phyloP scores from a whole-genome alignment of 2,329 filamentous ascomycete species.

The Penicillium hordei region DNA sequence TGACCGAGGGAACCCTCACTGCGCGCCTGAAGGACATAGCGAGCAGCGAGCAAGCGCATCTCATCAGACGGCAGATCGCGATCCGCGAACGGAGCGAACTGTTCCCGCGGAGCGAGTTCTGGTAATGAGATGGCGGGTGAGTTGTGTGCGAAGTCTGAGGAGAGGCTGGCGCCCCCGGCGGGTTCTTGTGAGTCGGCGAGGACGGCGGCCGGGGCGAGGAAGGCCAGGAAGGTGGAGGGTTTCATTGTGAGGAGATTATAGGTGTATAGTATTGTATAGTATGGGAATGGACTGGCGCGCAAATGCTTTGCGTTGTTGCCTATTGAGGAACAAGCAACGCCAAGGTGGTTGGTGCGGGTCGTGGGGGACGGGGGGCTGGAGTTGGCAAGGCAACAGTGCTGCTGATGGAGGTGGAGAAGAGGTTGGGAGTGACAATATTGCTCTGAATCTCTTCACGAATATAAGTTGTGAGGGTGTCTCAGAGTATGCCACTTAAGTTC shows the following conservation, averaged over 20 bases:
- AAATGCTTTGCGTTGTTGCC: constrained; percentile 12
- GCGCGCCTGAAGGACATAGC: constrained; percentile 33
- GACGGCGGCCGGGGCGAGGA: constrained; percentile 19
- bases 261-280: constrained; percentile 1
- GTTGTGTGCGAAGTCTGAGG: constrained; percentile 17
- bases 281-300: background rate
- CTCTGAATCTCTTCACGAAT: background rate
- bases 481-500: constrained; percentile 1
- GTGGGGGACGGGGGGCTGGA: constrained; percentile 13
- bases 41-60: constrained; percentile 15
- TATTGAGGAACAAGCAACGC: constrained; percentile 25
- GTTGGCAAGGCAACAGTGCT: constrained; percentile 27
- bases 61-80: background rate
- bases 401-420: constrained; percentile 1
- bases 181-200: constrained; percentile 22
- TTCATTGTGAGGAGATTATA: constrained; percentile 16
- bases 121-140: constrained; percentile 25
- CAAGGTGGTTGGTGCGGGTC: constrained; percentile 26
- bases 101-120: constrained; percentile 10
- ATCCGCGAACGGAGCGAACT: constrained; percentile 1
- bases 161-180: constrained; percentile 8
- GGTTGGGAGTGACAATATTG: background rate
- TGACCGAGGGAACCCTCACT: constrained; percentile 43
- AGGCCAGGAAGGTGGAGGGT: constrained; percentile 17
- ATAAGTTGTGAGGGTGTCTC: background rate